Evolutionary conservation across 2,329 filamentous ascomycete genomes (phyloP).

Genomic region (Penicillium fuscoglaucum): DNA sequence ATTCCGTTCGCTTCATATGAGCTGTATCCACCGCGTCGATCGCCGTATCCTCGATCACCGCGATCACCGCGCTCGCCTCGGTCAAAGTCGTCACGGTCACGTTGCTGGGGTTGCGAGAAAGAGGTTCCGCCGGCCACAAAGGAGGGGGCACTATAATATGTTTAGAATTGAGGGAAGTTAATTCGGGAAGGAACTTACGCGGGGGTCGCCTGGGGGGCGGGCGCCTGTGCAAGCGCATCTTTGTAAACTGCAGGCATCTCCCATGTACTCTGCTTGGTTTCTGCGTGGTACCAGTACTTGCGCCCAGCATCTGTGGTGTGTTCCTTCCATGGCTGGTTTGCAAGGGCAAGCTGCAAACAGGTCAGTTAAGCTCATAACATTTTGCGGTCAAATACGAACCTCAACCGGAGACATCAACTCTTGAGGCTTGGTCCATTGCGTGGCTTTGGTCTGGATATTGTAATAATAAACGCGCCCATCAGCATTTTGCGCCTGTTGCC

Average conservation of each 20-base stretch:
- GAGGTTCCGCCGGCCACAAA: conserved; percentile 62
- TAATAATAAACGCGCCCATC: conserved; percentile 91
- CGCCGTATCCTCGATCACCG: conserved; percentile 29
- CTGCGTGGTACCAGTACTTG: conserved; percentile 94
- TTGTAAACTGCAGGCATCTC: conserved; percentile 86
- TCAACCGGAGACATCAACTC: conserved; percentile 83
- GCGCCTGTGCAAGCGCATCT: conserved; percentile 64
- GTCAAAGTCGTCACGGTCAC: conserved; percentile 52
- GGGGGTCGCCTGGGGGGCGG: conserved; percentile 45
- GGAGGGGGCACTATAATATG: conserved; percentile 46
- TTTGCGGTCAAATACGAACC: conserved; percentile 50
- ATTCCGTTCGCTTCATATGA: conserved; percentile 45
- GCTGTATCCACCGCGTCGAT: conserved; percentile 51
- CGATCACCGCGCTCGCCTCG: conserved; percentile 27
- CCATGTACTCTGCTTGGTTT: conserved; percentile 92
- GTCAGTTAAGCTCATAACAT: conserved; percentile 21
- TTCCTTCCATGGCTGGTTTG: conserved; percentile 88
- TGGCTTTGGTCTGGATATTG: conserved; percentile 79
- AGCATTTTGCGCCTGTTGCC: conserved; percentile 77
- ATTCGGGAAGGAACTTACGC: conserved; percentile 42
- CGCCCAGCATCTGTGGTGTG: conserved; percentile 82
- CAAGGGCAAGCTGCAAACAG: conserved; percentile 66
- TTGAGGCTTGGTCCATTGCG: conserved; percentile 91
- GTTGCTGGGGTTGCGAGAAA: conserved; percentile 40
- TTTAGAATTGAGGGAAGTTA: conserved; percentile 35